Evolutionary conservation across 768 basidiomycete species (phyloP).

Genomic region (Calvatia gigantea): DNA sequence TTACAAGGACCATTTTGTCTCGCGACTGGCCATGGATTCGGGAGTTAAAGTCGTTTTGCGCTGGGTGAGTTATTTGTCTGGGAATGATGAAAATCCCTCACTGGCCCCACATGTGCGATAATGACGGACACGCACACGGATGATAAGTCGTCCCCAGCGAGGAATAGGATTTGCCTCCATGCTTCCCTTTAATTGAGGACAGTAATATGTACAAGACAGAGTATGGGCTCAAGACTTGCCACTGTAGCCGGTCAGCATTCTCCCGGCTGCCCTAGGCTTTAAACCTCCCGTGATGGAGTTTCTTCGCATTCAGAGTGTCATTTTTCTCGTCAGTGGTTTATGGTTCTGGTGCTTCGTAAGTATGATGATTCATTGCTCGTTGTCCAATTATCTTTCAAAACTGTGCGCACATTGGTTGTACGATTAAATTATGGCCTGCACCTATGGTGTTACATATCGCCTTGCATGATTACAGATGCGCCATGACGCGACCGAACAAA

Average conservation of each 20-base stretch:
- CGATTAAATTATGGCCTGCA: no score
- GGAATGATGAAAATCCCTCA: neutral
- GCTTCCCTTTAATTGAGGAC: neutral
- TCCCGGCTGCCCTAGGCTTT: no score
- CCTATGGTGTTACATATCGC: no score
- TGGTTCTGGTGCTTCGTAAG: no score
- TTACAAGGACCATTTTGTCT: neutral
- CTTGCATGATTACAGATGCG: no score
- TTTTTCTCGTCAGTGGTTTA: no score
- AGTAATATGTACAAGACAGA: slow-evolving; percentile 4
- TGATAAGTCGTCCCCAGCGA: neutral
- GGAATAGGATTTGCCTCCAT: neutral
- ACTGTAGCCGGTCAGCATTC: no score
- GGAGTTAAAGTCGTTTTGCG: slow-evolving; percentile 3
- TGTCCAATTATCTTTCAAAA: no score
- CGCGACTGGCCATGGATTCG: slow-evolving; percentile 10
- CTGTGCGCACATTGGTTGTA: no score
- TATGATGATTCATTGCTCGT: no score
- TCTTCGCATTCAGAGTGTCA: no score
- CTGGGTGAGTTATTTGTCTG: neutral
- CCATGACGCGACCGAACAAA: slow-evolving; percentile 34
- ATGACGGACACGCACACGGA: neutral
- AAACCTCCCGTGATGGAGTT: no score
- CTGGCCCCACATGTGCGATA: neutral
- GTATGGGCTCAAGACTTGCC: neutral